These are phyloP conservation scores for Spizellomyces punctatus DNA, from an alignment of 192 early-diverging fungal species.

Conservation along the genomic window DNA sequence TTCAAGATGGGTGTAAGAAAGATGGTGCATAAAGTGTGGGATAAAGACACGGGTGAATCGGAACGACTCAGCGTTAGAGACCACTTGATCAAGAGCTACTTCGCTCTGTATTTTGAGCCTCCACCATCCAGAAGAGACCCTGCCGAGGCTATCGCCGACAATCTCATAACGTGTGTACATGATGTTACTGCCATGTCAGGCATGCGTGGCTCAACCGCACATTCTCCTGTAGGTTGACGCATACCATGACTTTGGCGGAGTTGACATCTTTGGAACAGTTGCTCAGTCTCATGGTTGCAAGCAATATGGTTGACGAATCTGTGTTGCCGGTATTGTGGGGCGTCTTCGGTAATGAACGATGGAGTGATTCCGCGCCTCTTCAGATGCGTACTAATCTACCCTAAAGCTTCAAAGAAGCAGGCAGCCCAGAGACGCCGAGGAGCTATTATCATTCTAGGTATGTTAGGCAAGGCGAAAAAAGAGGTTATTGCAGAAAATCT, in stretches of 20 bases:
- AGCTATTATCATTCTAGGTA: slow-evolving; percentile 89
- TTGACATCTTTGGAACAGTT: slow-evolving; percentile 94
- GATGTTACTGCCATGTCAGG: background rate
- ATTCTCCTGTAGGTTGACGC: slow-evolving; percentile 68
- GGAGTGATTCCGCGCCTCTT: background rate
- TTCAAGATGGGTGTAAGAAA: slow-evolving; percentile 78
- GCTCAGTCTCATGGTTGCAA: slow-evolving; percentile 75
- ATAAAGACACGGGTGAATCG: slow-evolving; percentile 52
- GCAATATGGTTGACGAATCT: slow-evolving; percentile 60
- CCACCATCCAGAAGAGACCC: slow-evolving; percentile 23
- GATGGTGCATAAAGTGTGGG: slow-evolving; percentile 96
- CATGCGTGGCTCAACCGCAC: background rate
- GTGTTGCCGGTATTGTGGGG: slow-evolving; percentile 84
- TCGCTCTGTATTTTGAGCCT: slow-evolving; percentile 74
- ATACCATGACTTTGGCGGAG: slow-evolving; percentile 86
- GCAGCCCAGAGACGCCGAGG: slow-evolving; percentile 77
- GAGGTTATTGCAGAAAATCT: slow-evolving; percentile 84
- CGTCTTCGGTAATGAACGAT: slow-evolving; percentile 39
- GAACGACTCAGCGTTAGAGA: slow-evolving; percentile 51
- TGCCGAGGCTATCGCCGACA: slow-evolving; percentile 56
- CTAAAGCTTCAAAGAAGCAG: slow-evolving; percentile 48
- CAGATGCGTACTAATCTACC: background rate
- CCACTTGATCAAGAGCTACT: slow-evolving; percentile 77
- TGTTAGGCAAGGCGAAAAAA: slow-evolving; percentile 86
- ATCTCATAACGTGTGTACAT: slow-evolving; percentile 61